Evolutionary conservation across 306 rosid species (phyloP), one percentile per base, ranked within the genome.

Genomic region (Vigna hirtella): DNA sequence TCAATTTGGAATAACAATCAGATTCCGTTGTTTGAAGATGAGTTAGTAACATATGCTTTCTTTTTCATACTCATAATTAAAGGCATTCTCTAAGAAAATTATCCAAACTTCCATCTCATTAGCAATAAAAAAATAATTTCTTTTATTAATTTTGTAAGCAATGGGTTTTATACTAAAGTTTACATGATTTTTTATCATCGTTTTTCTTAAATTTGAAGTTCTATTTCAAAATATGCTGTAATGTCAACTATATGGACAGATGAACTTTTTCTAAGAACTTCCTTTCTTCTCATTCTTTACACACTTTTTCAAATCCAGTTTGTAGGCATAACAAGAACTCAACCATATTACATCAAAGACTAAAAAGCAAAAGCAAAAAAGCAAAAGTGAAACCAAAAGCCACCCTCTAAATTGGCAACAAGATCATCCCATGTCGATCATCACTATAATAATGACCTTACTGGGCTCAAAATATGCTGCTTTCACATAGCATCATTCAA

Each of bases 401-500:
- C 49, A 18, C 56, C 26, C 70, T 57, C 53, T 43, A 45, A 55
- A 32, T 73, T 66, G 76, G 75, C 82, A 56, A 45, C 51, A 72
- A 61, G 65, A 34, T 17, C 66, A 15, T 51, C 49, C 77, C 59
- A 50, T 34, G 38, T 36, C 22, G 22, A 20, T 20, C 69, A 72
- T 71, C 66, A 50, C 34, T 26, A 24, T 11, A 28, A 66, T 22
- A 61, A 45, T 24, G 11, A 32, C 58, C 80, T 45, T 67, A 72
- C 22, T 34, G 26, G 55, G 45, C 58, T 42, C 34, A 63, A 71
- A 51, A 72, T n/a, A 59, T 18, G 53, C 18, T 67, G 36, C 58
- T 49, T 67, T 36, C 17, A 74, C 80, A 66, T 4, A 70, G 69
- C 63, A 49, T 42, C 57, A 43, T 75, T 38, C 72, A 67, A 74